Base-by-base conservation (phyloP, 1,284 basidiomycete genomes). In the Sporisorium graminicola region DNA sequence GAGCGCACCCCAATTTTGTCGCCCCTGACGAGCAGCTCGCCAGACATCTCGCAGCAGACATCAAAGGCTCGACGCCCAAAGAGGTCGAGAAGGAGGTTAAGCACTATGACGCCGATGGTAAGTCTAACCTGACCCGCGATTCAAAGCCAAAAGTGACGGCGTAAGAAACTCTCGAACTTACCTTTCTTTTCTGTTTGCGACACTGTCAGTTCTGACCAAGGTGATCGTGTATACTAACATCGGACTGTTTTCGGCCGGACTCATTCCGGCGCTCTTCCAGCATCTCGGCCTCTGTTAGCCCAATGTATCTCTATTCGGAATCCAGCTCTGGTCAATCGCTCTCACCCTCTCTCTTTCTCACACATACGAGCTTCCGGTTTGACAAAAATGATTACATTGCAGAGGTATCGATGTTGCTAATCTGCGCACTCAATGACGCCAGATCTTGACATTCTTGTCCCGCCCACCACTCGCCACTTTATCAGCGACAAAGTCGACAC, bases 381-480 rank as follows among this genome's bases (percentile, higher is more conserved):
- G 37, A 40, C 37, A 12, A 1, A 42, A 33, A 33, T 22, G 14
- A 16, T 24, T 53, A 16, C 49, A 59, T 51, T 59, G 27, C 10
- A 31, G 14, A 40, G 47, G 18, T 40, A 40, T 40, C 7, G 29
- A 20, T 3, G 18, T 24, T 14, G 40, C n/a, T n/a, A 35, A 16
- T 5, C 1, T 43, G n/a, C 16, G 12, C 24, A 12, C 37, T 51
- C 52, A 83, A 51, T 81, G 74, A 20, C 75, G 69, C 83, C 83
- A 85, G 27, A 90, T 90, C 82, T 90, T 90, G 62, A 90, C 88
- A 27, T 87, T 87, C 85, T 88, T 88, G 77, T 90, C 90, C 53
- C 89, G 85, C 0, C 97, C 96, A 14, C 95, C 97, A 85, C 94
- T 96, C 70, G 98, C 95, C 33, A 98, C 90, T 86, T 98, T 98